A percentile compares a stretch with the other conserved stretches of the same genome.
Evolutionary conservation across 2,329 filamentous ascomycete genomes (phyloP).

Genomic region (Diaporthe velutina): DNA sequence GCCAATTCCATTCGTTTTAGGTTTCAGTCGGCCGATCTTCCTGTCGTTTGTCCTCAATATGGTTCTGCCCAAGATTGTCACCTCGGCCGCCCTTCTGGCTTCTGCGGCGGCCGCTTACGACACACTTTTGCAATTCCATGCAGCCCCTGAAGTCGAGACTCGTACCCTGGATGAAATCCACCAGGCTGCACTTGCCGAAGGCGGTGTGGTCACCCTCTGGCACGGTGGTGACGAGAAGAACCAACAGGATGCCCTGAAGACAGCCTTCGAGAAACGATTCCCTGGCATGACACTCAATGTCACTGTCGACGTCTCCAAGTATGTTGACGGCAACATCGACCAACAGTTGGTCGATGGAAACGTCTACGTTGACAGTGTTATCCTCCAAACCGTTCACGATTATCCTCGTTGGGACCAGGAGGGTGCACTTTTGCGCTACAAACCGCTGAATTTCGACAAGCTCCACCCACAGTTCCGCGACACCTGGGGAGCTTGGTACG

Average conservation of each 20-base stretch:
- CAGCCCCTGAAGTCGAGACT: not conserved
- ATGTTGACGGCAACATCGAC: not conserved
- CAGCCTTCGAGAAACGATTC: not conserved
- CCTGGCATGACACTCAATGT: not conserved
- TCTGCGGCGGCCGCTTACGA: not conserved
- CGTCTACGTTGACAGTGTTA: not conserved
- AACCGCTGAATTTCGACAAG: not conserved
- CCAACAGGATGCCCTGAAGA: not conserved
- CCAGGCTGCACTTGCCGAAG: not conserved
- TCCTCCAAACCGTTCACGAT: not conserved
- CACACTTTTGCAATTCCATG: not conserved
- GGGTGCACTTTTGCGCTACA: not conserved
- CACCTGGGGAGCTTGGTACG: not conserved
- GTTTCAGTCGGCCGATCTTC: not conserved
- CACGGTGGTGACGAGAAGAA: not conserved
- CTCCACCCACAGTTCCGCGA: not conserved
- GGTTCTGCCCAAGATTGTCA: not conserved
- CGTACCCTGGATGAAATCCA: not conserved
- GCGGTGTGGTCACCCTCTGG: not conserved
- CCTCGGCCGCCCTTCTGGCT: not conserved
- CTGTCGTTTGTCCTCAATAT: not conserved
- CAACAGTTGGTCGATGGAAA: not conserved
- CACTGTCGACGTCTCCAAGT: slow-evolving; percentile 5
- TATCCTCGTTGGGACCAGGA: not conserved
- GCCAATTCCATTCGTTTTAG: not conserved